A percentile compares a stretch with the other conserved stretches of the same genome.
Conservation (phyloP, 139 green algal genomes). For the Pseudopediastrum boryanum region DNA sequence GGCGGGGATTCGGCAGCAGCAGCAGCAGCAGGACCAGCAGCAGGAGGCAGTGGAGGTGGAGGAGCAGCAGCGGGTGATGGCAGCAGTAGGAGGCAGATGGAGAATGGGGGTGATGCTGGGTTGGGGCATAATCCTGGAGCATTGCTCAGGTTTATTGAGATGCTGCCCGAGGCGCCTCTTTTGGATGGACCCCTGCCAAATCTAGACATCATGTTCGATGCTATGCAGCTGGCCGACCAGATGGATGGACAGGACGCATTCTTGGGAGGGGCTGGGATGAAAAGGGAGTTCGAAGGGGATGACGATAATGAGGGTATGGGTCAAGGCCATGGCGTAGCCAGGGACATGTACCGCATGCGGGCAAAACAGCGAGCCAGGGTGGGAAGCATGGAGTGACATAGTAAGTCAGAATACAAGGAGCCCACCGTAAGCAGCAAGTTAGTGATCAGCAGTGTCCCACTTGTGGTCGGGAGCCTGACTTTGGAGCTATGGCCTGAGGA, state of each 20-base stretch:
- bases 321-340: neutral
- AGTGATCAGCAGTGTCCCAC: no score
- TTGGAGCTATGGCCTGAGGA: no score
- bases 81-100: slow-evolving; percentile 35
- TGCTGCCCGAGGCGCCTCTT: slow-evolving; percentile 50
- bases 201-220: slow-evolving; percentile 48
- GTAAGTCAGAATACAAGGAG: neutral
- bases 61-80: neutral
- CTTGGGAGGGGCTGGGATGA: slow-evolving; percentile 10
- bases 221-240: slow-evolving; percentile 14
- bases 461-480: no score
- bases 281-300: slow-evolving; percentile 41
- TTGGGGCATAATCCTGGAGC: slow-evolving; percentile 40
- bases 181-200: slow-evolving; percentile 39
- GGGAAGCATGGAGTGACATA: neutral
- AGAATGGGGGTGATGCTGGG: neutral
- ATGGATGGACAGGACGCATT: neutral
- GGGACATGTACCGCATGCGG: slow-evolving; percentile 56
- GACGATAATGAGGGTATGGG: neutral
- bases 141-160: slow-evolving; percentile 58
- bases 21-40: neutral
- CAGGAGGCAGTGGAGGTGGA: neutral
- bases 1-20: neutral
- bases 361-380: slow-evolving; percentile 38
- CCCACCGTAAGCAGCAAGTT: neutral